phyloP scores from a whole-genome alignment of 1,139 yeast species.

The Hyphopichia pseudoburtonii region DNA sequence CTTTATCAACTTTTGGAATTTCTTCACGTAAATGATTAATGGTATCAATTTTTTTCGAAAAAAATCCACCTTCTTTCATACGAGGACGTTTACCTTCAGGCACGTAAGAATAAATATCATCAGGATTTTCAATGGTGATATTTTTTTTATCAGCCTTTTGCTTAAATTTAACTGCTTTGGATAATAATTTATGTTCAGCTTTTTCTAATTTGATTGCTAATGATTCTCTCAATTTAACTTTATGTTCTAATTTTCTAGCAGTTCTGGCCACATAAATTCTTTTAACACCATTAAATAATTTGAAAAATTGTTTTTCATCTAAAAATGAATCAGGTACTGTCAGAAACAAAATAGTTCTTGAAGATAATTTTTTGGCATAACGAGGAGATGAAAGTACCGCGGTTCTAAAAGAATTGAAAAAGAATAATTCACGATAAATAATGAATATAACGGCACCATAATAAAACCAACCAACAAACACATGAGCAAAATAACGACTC shows the following conservation, averaged over 20 bases:
- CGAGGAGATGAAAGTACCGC: conserved; percentile 80
- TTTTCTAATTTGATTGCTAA: conserved; percentile 66
- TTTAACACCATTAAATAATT: conserved; percentile 68
- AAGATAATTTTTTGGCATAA: conserved; percentile 69
- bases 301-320: conserved; percentile 60
- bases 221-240: conserved; percentile 60
- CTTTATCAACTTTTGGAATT: conserved; percentile 53
- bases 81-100: conserved; percentile 78
- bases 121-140: conserved; percentile 43
- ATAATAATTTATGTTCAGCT: conserved; percentile 63
- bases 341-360: conserved; percentile 79
- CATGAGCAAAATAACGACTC: conserved; percentile 81
- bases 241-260: conserved; percentile 54
- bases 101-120: conserved; percentile 62
- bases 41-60: conserved; percentile 60
- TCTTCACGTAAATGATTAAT: conserved; percentile 57
- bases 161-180: conserved; percentile 59
- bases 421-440: conserved; percentile 78
- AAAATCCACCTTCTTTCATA: conserved; percentile 54
- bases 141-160: conserved; percentile 66
- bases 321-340: conserved; percentile 71
- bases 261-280: conserved; percentile 76
- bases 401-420: conserved; percentile 75
- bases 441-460: conserved; percentile 70
- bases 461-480: conserved; percentile 74